Base-by-base conservation (phyloP, 208 protist genomes). In the Trypanosomatidae sp. region DNA sequence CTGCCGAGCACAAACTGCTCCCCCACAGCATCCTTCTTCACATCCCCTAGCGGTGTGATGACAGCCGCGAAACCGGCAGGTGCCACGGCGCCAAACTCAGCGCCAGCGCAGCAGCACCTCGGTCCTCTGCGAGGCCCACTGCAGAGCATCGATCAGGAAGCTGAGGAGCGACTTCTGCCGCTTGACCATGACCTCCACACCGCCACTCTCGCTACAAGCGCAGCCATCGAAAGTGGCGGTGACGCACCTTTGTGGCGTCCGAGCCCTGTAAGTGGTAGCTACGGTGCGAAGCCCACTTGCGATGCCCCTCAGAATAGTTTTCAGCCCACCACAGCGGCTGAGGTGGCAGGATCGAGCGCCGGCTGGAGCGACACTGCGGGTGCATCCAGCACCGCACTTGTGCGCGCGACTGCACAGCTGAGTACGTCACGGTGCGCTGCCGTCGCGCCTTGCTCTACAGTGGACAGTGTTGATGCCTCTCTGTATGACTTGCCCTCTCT, bases 1-100 rank as follows among this genome's bases (percentile, higher is more conserved):
- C 33, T 69, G 19, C 65, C 65, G 28, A 59, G 65, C 19, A 69
- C 65, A 15, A 69, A 69, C 65, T 30, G 49, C 7, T 10, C 17
- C 3, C 12, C 19, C 44, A 19, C 17, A 7, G 65, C 47, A 49
- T 30, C 65, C 49, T 44, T 28, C 41, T 30, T 30, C 13, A 19
- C 28, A 1, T 22, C 30, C 65, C 25, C 30, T n/a, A 25, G 13
- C 17, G n/a, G 43, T 53, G n/a, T n/a, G 10, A 6, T 33, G 19
- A 22, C 46, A 53, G 5, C 44, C 30, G 49, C 47, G 28, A 30
- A 19, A 56, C 8, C 30, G 22, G 25, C 44, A 9, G 44, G n/a
- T 12, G 39, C 64, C 5, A 25, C 17, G 9, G 25, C 12, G 39
- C 41, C 44, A 28, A 68, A 33, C 12, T 49, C 41, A 53, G 10